phyloP scores from a whole-genome alignment of 495 filamentous ascomycete species.

The Aspergillus mulundensis region DNA sequence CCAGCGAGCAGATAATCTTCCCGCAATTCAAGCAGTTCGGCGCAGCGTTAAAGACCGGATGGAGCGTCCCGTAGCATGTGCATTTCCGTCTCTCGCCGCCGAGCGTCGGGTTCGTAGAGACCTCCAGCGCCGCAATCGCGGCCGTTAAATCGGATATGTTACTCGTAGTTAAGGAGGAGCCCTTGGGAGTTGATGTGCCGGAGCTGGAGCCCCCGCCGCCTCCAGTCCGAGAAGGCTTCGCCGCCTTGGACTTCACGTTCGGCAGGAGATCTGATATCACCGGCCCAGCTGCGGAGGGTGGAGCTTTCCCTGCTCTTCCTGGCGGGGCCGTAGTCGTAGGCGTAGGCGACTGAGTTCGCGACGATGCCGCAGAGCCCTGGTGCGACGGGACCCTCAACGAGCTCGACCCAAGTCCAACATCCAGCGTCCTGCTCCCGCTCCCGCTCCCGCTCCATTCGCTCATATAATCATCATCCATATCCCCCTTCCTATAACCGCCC shows the following conservation, averaged over 20 bases:
- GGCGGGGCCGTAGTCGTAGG: slow-evolving; percentile 24
- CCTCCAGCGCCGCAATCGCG: slow-evolving; percentile 85
- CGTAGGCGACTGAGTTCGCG: slow-evolving; percentile 37
- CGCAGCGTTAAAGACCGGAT: slow-evolving; percentile 78
- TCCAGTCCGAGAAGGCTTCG: slow-evolving; percentile 40
- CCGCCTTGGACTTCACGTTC: slow-evolving; percentile 58
- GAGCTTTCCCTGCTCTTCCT: slow-evolving; percentile 42
- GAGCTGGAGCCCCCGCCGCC: slow-evolving; percentile 24
- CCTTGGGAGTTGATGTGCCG: slow-evolving; percentile 11
- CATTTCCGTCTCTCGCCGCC: slow-evolving; percentile 58
- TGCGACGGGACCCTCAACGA: slow-evolving; percentile 30
- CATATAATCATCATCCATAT: slow-evolving; percentile 61
- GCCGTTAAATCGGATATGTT: slow-evolving; percentile 81
- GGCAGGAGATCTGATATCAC: slow-evolving; percentile 73
- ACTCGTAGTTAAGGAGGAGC: slow-evolving; percentile 45
- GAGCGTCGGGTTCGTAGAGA: slow-evolving; percentile 78
- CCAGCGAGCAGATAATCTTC: slow-evolving; percentile 94
- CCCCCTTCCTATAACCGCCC: slow-evolving; percentile 59
- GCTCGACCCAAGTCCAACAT: background rate
- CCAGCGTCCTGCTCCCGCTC: background rate
- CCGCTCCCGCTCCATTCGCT: slow-evolving; percentile 14
- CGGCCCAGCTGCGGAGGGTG: slow-evolving; percentile 67
- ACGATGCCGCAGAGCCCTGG: slow-evolving; percentile 25
- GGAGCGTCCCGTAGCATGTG: slow-evolving; percentile 77
- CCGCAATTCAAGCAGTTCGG: slow-evolving; percentile 93